Base-by-base conservation (phyloP, 164 flowering plant genomes). In the Aristolochia californica region DNA sequence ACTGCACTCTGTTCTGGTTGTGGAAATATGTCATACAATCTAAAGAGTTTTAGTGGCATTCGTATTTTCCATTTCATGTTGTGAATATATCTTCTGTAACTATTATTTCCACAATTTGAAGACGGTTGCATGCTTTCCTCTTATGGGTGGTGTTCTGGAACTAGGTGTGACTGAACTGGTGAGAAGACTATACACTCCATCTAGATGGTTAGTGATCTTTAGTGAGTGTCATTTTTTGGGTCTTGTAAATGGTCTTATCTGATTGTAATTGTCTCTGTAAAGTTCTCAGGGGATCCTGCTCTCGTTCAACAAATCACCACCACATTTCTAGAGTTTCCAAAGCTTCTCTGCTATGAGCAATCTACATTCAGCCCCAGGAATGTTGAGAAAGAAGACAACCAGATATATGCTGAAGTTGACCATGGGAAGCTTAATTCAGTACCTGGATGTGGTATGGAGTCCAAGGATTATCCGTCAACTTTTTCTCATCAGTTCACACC, bases 101-200 rank as follows among this genome's bases (percentile, higher is more conserved):
- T 34, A 34, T 17, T 57, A 24, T 57, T 23, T 7, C 18, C 30
- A 26, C 48, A 13, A 60, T 60, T 54, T 81, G 71, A 79, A 91
- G 98, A 91, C 96, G 9, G 87, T 91, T 15, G 78, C 82, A 18
- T 91, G 96, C 72, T 86, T 91, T 75, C 98, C 98, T 4, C 65
- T 79, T 66, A 68, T 76, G 48, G 87, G 83, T 11, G 98, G 96
- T 55, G 89, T 88, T 4, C 58, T 91, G 26, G 98, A 91, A 77
- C 73, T 91, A 20, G 98, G 96, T 10, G 75, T 66, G 48, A 84
- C 95, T 11, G 95, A 91, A 43, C 66, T 68, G 81, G 98, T 91
- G 83, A 70, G 27, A 50, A 50, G 27, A 22, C 24, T 38, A 14
- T 16, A 13, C 45, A 34, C 11, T 24, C 34, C 7, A 13, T 55